These are phyloP conservation scores for Dryas integrifolia DNA, from an alignment of 331 rosid genomes.

Conservation along the genomic window DNA sequence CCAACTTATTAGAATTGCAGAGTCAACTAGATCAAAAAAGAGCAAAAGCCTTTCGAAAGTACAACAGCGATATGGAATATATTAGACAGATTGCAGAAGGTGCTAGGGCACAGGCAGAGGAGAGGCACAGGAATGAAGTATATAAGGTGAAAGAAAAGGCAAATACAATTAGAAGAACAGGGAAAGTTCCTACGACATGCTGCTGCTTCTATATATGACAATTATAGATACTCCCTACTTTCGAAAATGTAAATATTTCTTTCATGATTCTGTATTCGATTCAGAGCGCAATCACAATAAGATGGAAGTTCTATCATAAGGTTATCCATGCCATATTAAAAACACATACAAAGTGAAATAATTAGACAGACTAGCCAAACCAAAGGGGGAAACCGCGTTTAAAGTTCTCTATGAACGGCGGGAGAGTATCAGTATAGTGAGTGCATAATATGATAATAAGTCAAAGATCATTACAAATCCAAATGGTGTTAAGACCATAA, in stretches of 20 bases:
- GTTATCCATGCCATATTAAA: background rate
- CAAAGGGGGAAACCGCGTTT: too few species aligned
- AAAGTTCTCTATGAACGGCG: too few species aligned
- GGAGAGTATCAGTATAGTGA: too few species aligned
- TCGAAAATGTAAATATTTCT: conserved; percentile 24
- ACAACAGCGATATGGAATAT: conserved; percentile 10
- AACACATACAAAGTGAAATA: background rate
- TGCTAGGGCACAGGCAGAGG: conserved; percentile 58
- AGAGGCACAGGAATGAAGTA: conserved; percentile 36
- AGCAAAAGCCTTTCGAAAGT: conserved; percentile 32
- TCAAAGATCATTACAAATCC: too few species aligned
- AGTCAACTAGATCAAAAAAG: conserved; percentile 36
- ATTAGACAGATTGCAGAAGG: conserved; percentile 45
- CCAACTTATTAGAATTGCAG: conserved; percentile 31
- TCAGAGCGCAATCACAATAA: conserved; percentile 6
- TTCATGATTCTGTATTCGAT: background rate
- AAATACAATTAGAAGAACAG: conserved; percentile 50
- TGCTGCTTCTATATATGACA: conserved; percentile 50
- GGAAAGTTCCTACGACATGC: conserved; percentile 44
- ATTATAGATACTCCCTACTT: background rate
- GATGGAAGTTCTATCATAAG: background rate
- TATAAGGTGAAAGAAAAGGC: conserved; percentile 53
- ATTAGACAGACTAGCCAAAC: background rate
- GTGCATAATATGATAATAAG: too few species aligned
- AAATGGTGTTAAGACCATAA: too few species aligned